phyloP scores from a whole-genome alignment of 345 rosid genomes.

The Hibiscus trionum region DNA sequence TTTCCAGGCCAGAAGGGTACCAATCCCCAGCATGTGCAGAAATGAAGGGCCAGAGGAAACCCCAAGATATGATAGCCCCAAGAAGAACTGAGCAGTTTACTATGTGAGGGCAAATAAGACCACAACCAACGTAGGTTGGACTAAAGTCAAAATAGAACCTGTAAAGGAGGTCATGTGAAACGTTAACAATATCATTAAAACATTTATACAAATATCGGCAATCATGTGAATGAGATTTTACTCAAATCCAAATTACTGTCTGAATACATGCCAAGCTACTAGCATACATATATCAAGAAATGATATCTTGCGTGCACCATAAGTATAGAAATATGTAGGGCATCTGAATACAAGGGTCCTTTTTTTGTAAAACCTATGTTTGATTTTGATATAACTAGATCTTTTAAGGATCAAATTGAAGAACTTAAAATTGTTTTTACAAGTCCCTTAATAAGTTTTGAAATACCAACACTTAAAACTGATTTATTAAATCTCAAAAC shows the following conservation, averaged over 20 bases:
- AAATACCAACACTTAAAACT: too few relatives aligned
- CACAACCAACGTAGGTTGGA: conserved; percentile 95
- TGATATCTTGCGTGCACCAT: background rate
- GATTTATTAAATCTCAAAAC: too few relatives aligned
- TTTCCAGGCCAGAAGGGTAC: conserved; percentile 74
- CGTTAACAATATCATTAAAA: background rate
- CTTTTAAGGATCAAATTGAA: too few relatives aligned
- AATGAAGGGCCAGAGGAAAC: conserved; percentile 79
- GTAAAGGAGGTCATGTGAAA: conserved; percentile 15
- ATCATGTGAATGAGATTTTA: background rate
- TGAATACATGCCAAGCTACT: background rate
- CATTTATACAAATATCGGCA: background rate
- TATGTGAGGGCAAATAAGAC: conserved; percentile 90
- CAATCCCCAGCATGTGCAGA: conserved; percentile 71
- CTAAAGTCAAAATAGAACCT: conserved; percentile 93
- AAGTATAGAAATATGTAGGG: background rate
- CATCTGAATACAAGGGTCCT: background rate
- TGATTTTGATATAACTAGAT: too few relatives aligned
- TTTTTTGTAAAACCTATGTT: too few relatives aligned
- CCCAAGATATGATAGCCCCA: conserved; percentile 91
- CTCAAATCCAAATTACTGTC: background rate
- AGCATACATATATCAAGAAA: conserved; percentile 1
- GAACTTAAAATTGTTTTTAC: too few relatives aligned
- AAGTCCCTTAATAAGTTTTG: too few relatives aligned
- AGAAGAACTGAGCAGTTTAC: conserved; percentile 87